Evolutionary conservation across 495 filamentous ascomycete species (phyloP), one percentile per base, ranked within the genome.

Genomic region (Pseudevernia furfuracea): DNA sequence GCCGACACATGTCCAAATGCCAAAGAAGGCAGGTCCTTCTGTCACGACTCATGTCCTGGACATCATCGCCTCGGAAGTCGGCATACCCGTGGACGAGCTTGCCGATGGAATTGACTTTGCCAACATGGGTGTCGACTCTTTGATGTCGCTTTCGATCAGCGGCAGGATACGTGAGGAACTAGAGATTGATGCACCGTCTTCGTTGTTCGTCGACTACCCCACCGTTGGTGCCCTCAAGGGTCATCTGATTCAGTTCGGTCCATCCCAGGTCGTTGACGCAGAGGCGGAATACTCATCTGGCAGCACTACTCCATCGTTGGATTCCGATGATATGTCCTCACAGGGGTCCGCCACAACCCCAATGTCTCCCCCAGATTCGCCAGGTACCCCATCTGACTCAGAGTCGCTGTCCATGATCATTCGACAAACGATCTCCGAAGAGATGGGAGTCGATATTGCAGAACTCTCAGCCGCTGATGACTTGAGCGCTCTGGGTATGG

Each of bases 61-160:
- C 10, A 84, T 91, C 38, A 75, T 91, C 44, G 85, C 87, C 32
- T 81, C 82, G 64, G 87, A 90, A 70, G 80, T 86, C 53, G 87
- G 86, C 57, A 78, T 89, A 60, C 80, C 79, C 39, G 73, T 82
- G 23, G 78, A 81, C 37, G 88, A 90, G 66, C 77, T 91, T 65
- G 79, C 81, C 23, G 76, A 79, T 61, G 73, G 76, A 34, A 69
- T 78, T 59, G 75, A 74, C 58, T 82, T 84, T 65, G 76, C 77
- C 10, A 77, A 82, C 64, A 76, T 81, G 55, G 81, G 81, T 25
- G 77, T 84, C 30, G 81, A 83, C 69, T 84, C 81, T 9, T 69
- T 84, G 10, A 75, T 83, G 34, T 80, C 81, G 0, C 60, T 84
- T 58, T 77, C 77, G 4, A 75, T 83, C 49, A 76, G 74, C 37